Evolutionary conservation across 352 stramenopile genomes (phyloP), one percentile per base, ranked within the genome.

Genomic region (Phytopythium kandeliae): DNA sequence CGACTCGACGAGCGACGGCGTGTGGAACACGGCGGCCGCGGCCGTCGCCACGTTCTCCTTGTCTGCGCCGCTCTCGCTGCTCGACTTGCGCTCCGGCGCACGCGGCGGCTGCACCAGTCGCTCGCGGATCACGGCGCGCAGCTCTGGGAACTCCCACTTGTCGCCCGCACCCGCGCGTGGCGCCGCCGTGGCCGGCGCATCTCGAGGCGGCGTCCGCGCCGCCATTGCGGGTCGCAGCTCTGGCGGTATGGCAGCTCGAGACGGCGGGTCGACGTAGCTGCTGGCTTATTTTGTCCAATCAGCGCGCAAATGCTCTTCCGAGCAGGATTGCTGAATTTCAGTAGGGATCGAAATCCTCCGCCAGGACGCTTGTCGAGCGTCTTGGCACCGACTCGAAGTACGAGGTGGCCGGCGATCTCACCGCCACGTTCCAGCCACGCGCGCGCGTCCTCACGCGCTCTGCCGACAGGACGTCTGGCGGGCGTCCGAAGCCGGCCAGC

Each of bases 141-240:
- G 58, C 63, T 72, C 63, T 25, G 51, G 38, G 54, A 82, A 82
- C 53, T 79, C 54, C 71, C 71, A 82, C 54, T 77, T 71, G 17
- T 16, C 47, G 36, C 35, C 42, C 2, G 5, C 4, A 2, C n/a
- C 42, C 0, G 40, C 40, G 19, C 5, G 5, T 11, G 11, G 31
- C 26, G 47, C 21, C 4, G 33, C 34, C 9, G 21, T 13, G 13
- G 19, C 38, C 12, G 38, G 19, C 19, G 21, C 38, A 17, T 44
- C 38, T 28, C 38, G 38, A 25, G 21, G 46, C 5, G 22, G 43
- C 25, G 54, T 51, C 50, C 63, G 55, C 1, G 51, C 53, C 26
- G 56, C 54, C 63, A 75, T 72, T 16, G n/a, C 7, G n/a, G 7
- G 38, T 36, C 24, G 4, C 5, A 31, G 31, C 5, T 36, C 30